Percentiles rank a stretch among this genome's conserved stretches.
Conservation (phyloP, 1,139 yeast genomes). For the Nakaseomyces delphensis region DNA sequence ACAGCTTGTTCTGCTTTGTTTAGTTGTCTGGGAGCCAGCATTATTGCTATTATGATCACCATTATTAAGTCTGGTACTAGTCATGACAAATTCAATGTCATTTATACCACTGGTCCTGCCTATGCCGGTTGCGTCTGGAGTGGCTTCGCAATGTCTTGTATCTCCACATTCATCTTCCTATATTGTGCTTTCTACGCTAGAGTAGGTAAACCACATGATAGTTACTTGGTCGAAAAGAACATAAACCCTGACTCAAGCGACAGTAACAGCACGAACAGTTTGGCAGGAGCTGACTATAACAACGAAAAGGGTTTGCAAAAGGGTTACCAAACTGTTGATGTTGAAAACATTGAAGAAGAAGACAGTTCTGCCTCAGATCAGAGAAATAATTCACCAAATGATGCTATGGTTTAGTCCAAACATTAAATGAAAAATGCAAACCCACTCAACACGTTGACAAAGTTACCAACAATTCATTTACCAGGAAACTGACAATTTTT, state of each 20-base stretch:
- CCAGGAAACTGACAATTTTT: too few relatives aligned
- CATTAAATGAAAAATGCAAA: neutral
- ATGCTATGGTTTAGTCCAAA: neutral
- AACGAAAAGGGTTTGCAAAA: conserved; percentile 5
- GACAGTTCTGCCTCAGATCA: neutral
- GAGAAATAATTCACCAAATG: neutral
- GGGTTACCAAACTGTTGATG: conserved; percentile 5
- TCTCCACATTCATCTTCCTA: conserved; percentile 6
- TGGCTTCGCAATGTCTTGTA: conserved; percentile 10
- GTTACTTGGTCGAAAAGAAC: conserved; percentile 4
- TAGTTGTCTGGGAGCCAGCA: conserved; percentile 16
- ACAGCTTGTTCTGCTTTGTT: conserved; percentile 13
- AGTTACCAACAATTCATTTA: neutral
- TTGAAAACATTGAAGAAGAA: neutral
- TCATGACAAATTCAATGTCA: conserved; percentile 23
- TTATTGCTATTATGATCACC: conserved; percentile 18
- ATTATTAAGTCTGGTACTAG: conserved; percentile 25
- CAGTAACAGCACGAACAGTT: neutral
- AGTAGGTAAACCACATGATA: conserved; percentile 6
- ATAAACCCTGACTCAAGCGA: neutral
- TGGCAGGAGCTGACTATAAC: neutral
- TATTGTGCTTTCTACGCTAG: conserved; percentile 7
- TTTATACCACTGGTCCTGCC: conserved; percentile 18
- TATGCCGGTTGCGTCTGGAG: conserved; percentile 22
- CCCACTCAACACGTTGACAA: too few relatives aligned